A percentile compares a stretch with the other conserved stretches of the same genome.
Evolutionary conservation across 495 filamentous ascomycete genomes (phyloP).

Genomic region (Podospora tetraspora): DNA sequence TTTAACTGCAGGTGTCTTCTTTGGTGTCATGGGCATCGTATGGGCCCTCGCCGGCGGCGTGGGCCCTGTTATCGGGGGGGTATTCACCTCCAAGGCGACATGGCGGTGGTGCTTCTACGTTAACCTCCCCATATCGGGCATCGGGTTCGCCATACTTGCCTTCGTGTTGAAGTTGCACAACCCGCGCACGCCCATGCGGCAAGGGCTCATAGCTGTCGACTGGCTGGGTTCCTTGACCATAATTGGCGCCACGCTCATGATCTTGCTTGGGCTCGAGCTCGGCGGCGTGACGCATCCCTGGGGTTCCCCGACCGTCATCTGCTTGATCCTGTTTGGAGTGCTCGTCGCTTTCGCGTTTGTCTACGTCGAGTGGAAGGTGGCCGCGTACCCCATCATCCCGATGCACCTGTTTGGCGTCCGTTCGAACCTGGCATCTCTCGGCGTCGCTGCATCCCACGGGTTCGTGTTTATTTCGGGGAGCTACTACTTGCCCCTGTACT

Average conservation of each 20-base stretch:
- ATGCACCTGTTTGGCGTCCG: slow-evolving; percentile 57
- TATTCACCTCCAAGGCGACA: slow-evolving; percentile 49
- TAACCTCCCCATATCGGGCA: slow-evolving; percentile 71
- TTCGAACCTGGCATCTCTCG: slow-evolving; percentile 55
- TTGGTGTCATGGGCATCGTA: slow-evolving; percentile 44
- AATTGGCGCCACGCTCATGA: slow-evolving; percentile 73
- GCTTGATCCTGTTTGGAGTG: slow-evolving; percentile 71
- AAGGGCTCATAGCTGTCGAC: slow-evolving; percentile 71
- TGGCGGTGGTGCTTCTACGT: slow-evolving; percentile 73
- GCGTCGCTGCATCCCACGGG: slow-evolving; percentile 58
- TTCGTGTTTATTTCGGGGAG: slow-evolving; percentile 68
- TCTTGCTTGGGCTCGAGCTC: slow-evolving; percentile 73
- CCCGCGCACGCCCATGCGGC: slow-evolving; percentile 62
- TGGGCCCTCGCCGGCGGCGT: slow-evolving; percentile 52
- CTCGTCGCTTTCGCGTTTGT: slow-evolving; percentile 58
- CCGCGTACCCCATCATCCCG: slow-evolving; percentile 74
- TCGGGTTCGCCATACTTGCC: slow-evolving; percentile 59
- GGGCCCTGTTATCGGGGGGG: slow-evolving; percentile 61
- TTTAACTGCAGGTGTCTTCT: slow-evolving; percentile 45
- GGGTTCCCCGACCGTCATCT: slow-evolving; percentile 68
- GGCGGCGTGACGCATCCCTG: slow-evolving; percentile 74
- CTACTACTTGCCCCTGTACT: slow-evolving; percentile 77
- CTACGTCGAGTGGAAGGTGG: slow-evolving; percentile 64
- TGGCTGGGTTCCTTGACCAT: slow-evolving; percentile 67
- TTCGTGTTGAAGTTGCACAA: slow-evolving; percentile 73